These are phyloP conservation scores for Yamadazyma sp. DNA, from an alignment of 805 yeast species.

Conservation along the genomic window DNA sequence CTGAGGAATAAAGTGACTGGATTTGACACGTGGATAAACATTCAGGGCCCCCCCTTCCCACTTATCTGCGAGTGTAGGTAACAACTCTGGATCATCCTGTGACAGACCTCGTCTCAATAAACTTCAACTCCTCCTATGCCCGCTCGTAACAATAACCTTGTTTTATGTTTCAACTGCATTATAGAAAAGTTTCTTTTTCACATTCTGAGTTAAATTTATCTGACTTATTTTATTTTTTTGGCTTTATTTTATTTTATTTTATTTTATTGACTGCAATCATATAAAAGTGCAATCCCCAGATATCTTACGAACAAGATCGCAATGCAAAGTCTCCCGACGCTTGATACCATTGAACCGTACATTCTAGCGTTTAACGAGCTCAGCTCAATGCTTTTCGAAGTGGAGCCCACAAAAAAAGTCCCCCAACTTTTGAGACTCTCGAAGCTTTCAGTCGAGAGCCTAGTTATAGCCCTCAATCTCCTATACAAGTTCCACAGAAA, in stretches of 20 bases:
- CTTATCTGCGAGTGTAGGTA: no score
- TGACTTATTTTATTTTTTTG: slow-evolving; percentile 2
- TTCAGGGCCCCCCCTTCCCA: no score
- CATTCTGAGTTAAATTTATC: background rate
- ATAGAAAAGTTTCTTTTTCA: slow-evolving; percentile 8
- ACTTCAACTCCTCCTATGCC: no score
- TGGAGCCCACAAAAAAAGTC: background rate
- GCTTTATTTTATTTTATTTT: slow-evolving; percentile 1
- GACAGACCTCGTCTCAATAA: no score
- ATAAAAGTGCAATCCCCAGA: background rate
- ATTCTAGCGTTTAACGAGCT: slow-evolving; percentile 3
- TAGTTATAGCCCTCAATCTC: slow-evolving; percentile 13
- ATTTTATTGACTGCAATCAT: slow-evolving; percentile 1
- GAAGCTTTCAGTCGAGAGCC: slow-evolving; percentile 14
- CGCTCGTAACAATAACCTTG: slow-evolving; percentile 8
- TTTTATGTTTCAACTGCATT: slow-evolving; percentile 2
- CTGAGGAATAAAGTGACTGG: no score
- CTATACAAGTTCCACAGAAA: slow-evolving; percentile 13
- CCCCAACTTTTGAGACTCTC: slow-evolving; percentile 12
- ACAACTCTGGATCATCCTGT: no score
- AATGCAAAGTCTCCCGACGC: no score
- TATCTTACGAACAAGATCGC: no score
- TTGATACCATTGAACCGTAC: no score
- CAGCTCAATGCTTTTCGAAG: slow-evolving; percentile 1
- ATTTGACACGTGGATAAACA: no score